These are phyloP conservation scores for Candida freyschussii DNA, from an alignment of 1,139 yeast species.

Conservation along the genomic window DNA sequence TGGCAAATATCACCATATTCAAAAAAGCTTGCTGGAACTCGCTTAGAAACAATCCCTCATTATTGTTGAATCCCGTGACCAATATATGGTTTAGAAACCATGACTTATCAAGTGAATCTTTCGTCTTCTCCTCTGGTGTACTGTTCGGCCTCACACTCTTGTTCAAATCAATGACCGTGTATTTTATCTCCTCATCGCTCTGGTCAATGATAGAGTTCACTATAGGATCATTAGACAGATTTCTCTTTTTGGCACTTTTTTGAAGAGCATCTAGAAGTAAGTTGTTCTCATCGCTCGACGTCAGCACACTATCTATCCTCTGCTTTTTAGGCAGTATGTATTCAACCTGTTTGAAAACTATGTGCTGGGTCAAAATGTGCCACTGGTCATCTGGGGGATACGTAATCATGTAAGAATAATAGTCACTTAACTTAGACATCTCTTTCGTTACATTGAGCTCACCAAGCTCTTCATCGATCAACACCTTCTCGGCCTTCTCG, in stretches of 20 bases:
- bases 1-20: conserved; percentile 36
- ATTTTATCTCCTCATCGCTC: conserved; percentile 28
- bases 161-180: conserved; percentile 34
- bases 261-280: conserved; percentile 29
- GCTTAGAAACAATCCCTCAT: conserved; percentile 29
- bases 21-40: conserved; percentile 39
- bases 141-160: conserved; percentile 33
- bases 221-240: conserved; percentile 25
- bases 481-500: conserved; percentile 24
- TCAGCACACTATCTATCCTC: conserved; percentile 33
- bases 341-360: conserved; percentile 18
- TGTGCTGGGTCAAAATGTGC: conserved; percentile 23
- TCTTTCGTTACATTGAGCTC: conserved; percentile 29
- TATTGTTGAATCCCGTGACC: conserved; percentile 22
- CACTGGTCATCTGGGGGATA: conserved; percentile 27
- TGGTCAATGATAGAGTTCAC: conserved; percentile 31
- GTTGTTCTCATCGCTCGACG: conserved; percentile 37
- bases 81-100: conserved; percentile 36
- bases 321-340: conserved; percentile 24
- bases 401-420: conserved; percentile 31
- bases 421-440: conserved; percentile 23
- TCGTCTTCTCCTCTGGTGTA: conserved; percentile 30
- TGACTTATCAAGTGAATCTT: conserved; percentile 39
- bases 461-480: conserved; percentile 27
- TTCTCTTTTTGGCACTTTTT: conserved; percentile 16